Evolutionary conservation across 2,329 filamentous ascomycete genomes (phyloP), one percentile per base, ranked within the genome.

Genomic region (Leptographium procerum): DNA sequence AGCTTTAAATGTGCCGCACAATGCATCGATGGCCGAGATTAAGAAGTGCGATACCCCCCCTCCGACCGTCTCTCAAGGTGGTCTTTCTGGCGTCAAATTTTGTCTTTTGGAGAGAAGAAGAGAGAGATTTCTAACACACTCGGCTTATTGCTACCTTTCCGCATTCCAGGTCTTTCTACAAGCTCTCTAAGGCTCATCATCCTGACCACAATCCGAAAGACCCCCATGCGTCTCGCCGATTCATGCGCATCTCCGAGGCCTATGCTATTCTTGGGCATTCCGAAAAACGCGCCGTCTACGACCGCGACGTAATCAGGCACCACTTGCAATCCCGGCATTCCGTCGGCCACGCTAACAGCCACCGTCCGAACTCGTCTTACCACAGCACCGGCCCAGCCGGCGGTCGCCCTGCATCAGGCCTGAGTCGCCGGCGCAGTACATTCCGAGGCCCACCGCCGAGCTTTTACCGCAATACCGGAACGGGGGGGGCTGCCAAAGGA

Each of bases 161-260:
- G 45, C 56, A 1, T 5, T 0, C 31, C 59, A 85, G 82, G 66
- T 83, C 83, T 64, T 99, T 96, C 81, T 97, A 96, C 79, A 73
- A 80, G 61, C 88, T 97, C 70, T 96, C 91, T 68, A 95, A 96
- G 73, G 75, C 81, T 57, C 87, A 96, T 79, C 94, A 99, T 72
- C 94, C 94, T 1, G 94, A 99, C 78, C 84, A 85, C 69, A 95
- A 97, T 77, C 89, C 80, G 61, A 69, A 81, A 65, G 87, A 96
- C 72, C 87, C 88, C 5, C 69, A 74, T 60, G 88, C 91, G 62
- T 78, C 85, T 4, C 75, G 82, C 59, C 88, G 86, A 69, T 99
- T 96, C 78, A 84, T 91, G 71, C 80, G 83, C 65, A 87, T 96
- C 69, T 87, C 84, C 69, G 87, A 94, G 69, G 91, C 91, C 65